Evolutionary conservation across 2,329 filamentous ascomycete species (phyloP), one percentile per base, ranked within the genome.

Genomic region (Coniochaeta sp.): DNA sequence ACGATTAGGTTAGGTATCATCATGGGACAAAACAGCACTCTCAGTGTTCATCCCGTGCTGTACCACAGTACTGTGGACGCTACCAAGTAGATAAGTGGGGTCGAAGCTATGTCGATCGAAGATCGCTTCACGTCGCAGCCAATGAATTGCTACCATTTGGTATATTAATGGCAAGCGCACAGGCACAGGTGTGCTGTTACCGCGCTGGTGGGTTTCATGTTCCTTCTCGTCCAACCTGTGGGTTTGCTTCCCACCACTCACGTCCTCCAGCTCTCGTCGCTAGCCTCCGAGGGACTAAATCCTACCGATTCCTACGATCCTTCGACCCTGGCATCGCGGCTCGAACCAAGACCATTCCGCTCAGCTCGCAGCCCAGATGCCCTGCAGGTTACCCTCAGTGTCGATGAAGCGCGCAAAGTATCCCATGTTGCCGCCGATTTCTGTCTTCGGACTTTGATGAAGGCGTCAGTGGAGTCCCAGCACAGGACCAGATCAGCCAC

Each of bases 401-500:
- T 76, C 73, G 55, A 75, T 64, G 44, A 76, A 69, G 2, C 72
- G 69, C 38, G 72, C 72, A 62, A 71, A 72, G 61, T 64, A 68
- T 0, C 73, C 74, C 71, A 72, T 73, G 14, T 64, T 65, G 14
- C 66, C 67, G 24, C 68, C 70, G 60, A 74, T 72, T 22, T 65
- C 66, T 5, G 71, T 75, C 67, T 75, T 76, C 28, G 70, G 69
- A 26, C 74, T 76, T 31, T 12, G 14, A 6, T 14, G n/a, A 31
- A n/a, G 7, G 1, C 47, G 24, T 52, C 24, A 52, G 47, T 17
- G n/a, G 22, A 52, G 14, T 8, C 22, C 31, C 26, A 9, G 22
- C 24, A 7, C 22, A 52, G 6, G 44, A 26, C 19, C 17, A 9
- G 36, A 26, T n/a, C 17, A 24, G 17, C 40, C 17, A 70, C 74